Percentiles rank a stretch among this genome's conserved stretches.
Evolutionary conservation across 495 filamentous ascomycete species (phyloP).

Genomic region (Penicillium flavigenum): DNA sequence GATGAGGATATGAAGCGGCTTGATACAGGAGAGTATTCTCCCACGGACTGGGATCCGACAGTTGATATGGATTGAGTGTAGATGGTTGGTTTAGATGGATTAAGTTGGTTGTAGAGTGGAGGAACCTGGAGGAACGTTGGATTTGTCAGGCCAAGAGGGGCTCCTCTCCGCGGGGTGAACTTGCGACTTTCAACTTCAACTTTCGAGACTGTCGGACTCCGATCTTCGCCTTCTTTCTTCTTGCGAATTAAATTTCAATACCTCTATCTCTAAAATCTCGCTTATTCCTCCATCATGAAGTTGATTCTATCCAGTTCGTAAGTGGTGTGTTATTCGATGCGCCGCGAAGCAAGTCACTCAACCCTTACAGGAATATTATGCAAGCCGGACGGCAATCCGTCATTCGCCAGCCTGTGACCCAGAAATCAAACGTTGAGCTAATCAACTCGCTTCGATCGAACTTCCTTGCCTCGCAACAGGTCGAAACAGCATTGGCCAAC

Average conservation of each 20-base stretch:
- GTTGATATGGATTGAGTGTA: conserved; percentile 41
- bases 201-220: too few relatives aligned
- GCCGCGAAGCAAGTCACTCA: conserved; percentile 12
- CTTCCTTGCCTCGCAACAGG: conserved; percentile 69
- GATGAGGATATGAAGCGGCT: conserved; percentile 57
- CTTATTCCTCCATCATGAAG: conserved; percentile 55
- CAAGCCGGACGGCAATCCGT: conserved; percentile 69
- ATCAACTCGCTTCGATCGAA: conserved; percentile 80
- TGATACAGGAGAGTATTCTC: conserved; percentile 57
- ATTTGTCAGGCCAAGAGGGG: conserved; percentile 23
- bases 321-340: conserved; percentile 24
- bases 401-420: conserved; percentile 67
- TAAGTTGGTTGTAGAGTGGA: too few relatives aligned
- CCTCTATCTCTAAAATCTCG: not conserved
- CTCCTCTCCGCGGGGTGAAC: conserved; percentile 9
- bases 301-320: conserved; percentile 89
- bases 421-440: conserved; percentile 85
- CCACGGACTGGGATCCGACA: conserved; percentile 64
- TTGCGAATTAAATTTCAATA: not conserved
- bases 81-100: not conserved
- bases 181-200: not conserved
- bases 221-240: not conserved
- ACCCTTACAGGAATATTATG: conserved; percentile 73
- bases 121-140: conserved; percentile 13
- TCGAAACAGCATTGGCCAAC: conserved; percentile 35